A percentile compares a stretch with the other conserved stretches of the same genome.
These are phyloP conservation scores for Claviceps capensis DNA, from an alignment of 2,329 filamentous ascomycete species.

Conservation along the genomic window DNA sequence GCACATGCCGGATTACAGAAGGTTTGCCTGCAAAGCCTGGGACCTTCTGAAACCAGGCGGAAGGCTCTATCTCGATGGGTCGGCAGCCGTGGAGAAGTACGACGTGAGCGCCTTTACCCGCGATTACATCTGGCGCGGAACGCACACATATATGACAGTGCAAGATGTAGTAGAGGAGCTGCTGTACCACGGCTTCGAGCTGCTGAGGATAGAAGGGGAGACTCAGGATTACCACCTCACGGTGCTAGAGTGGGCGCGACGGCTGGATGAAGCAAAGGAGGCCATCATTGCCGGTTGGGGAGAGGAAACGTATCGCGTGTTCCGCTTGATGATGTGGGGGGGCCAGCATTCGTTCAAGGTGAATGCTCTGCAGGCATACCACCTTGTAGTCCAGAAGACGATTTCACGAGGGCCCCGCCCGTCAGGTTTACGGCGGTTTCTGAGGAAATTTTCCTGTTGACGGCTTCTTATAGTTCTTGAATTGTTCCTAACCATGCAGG, in stretches of 20 bases:
- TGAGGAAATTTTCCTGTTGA: constrained; percentile 1
- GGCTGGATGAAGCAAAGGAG: background rate
- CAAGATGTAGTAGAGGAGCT: constrained; percentile 2
- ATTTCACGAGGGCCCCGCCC: background rate
- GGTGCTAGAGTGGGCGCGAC: constrained; percentile 2
- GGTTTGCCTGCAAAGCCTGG: background rate
- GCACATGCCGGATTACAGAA: constrained; percentile 1
- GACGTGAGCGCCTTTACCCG: background rate
- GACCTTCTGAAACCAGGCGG: constrained; percentile 1
- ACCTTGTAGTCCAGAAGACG: background rate
- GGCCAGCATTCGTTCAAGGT: constrained; percentile 1
- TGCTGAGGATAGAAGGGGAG: background rate
- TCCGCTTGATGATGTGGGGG: constrained; percentile 3
- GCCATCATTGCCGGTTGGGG: constrained; percentile 3
- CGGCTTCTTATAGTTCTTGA: background rate
- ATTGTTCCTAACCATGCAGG: background rate
- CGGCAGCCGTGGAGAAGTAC: constrained; percentile 2
- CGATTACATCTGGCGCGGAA: constrained; percentile 1
- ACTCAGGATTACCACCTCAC: constrained; percentile 1
- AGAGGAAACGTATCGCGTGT: constrained; percentile 2
- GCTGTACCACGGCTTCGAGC: background rate
- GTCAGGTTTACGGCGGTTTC: background rate
- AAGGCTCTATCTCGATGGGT: background rate
- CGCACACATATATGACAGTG: constrained; percentile 2
- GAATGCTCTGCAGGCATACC: constrained; percentile 2